phyloP scores from a whole-genome alignment of 176 grass and related monocot species.

The Poa annua region DNA sequence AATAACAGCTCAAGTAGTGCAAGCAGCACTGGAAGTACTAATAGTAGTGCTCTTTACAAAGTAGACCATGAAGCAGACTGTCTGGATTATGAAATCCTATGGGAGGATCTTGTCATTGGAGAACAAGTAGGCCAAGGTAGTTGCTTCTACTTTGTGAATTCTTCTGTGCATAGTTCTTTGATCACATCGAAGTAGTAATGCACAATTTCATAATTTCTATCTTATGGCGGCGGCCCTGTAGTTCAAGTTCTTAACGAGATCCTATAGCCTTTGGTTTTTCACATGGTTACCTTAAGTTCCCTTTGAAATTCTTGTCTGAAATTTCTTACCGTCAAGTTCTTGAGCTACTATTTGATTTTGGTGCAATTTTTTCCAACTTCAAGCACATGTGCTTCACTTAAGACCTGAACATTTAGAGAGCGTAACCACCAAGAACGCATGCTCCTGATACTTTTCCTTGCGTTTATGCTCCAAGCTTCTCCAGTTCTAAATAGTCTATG shows the following conservation, averaged over 20 bases:
- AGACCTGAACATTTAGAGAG: conserved; percentile 11
- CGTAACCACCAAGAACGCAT: conserved; percentile 10
- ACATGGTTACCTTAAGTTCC: conserved; percentile 16
- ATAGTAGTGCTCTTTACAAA: conserved; percentile 82
- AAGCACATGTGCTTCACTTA: conserved; percentile 28
- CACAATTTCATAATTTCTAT: conserved; percentile 16
- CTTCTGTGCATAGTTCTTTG: neutral
- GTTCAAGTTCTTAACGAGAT: conserved; percentile 11
- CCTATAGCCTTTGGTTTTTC: neutral
- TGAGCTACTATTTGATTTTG: conserved; percentile 18
- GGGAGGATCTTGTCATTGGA: conserved; percentile 94
- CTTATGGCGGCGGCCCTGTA: neutral
- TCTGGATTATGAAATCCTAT: conserved; percentile 98
- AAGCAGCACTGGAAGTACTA: conserved; percentile 91
- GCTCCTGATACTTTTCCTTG: neutral
- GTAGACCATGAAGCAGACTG: conserved; percentile 86
- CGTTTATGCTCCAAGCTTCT: conserved; percentile 14
- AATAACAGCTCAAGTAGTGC: conserved; percentile 93
- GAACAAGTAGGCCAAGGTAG: conserved; percentile 98
- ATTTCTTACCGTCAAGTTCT: conserved; percentile 11
- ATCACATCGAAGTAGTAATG: conserved; percentile 15
- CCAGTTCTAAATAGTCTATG: neutral
- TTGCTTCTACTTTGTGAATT: conserved; percentile 44
- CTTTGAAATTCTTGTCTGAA: conserved; percentile 27
- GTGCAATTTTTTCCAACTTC: neutral